These are phyloP conservation scores for Chloris gayana DNA, from an alignment of 176 grass and related monocot genomes.

Conservation along the genomic window DNA sequence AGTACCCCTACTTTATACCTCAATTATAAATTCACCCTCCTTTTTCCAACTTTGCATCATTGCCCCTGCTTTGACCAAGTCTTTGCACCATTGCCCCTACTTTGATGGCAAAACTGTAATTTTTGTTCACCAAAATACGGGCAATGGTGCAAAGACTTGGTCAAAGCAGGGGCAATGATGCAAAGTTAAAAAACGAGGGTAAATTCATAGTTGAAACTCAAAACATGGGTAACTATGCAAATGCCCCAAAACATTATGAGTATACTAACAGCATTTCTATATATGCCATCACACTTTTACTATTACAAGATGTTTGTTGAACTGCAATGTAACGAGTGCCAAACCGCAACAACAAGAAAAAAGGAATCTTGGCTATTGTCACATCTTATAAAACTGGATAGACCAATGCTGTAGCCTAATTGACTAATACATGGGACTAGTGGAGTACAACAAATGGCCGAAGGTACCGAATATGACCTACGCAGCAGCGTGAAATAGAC, in stretches of 20 bases:
- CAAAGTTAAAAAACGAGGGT: no score
- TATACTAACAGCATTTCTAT: conserved; percentile 13
- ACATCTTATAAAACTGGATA: not conserved
- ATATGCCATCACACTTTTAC: conserved; percentile 17
- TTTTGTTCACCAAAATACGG: no score
- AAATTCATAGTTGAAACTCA: no score
- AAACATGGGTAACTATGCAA: no score
- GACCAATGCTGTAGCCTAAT: not conserved
- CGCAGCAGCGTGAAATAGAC: not conserved
- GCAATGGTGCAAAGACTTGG: no score
- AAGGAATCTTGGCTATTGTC: not conserved
- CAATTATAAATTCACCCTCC: no score
- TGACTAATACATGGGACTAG: not conserved
- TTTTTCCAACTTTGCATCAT: no score
- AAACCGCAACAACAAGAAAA: not conserved
- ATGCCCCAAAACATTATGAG: conserved; percentile 4
- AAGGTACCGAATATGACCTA: not conserved
- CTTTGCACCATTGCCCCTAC: no score
- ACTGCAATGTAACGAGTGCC: not conserved
- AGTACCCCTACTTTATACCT: no score
- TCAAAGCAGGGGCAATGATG: no score
- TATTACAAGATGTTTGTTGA: not conserved
- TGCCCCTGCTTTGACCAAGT: no score
- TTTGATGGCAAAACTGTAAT: no score
- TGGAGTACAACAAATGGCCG: not conserved